Conservation (phyloP, 2,329 filamentous ascomycete genomes). For the Hypoxylon sp. region DNA sequence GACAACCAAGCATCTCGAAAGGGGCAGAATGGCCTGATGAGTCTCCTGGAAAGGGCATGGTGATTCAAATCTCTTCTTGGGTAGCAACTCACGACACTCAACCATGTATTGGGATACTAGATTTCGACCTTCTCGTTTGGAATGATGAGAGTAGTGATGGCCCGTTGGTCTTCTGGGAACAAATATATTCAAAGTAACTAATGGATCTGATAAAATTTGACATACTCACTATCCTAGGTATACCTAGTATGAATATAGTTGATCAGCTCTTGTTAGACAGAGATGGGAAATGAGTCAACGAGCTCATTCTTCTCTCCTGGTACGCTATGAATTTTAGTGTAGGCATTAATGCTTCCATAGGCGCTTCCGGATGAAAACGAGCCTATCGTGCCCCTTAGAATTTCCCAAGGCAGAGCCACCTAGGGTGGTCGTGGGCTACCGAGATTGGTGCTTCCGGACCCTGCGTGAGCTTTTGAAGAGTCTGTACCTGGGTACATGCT, state of each 20-base stretch:
- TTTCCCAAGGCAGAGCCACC: slow-evolving; percentile 9
- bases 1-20: slow-evolving; percentile 36
- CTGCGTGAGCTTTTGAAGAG: too few species aligned
- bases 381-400: slow-evolving; percentile 1
- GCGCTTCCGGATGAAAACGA: not conserved
- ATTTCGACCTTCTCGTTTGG: not conserved
- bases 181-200: not conserved
- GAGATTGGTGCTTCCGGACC: slow-evolving; percentile 17
- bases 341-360: slow-evolving; percentile 11
- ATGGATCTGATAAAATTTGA: not conserved
- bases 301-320: not conserved
- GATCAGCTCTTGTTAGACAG: not conserved
- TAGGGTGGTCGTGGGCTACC: slow-evolving; percentile 5
- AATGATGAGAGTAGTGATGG: slow-evolving; percentile 22
- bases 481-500: slow-evolving; percentile 10
- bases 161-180: not conserved
- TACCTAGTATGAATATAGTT: not conserved
- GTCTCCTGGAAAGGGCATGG: slow-evolving; percentile 26
- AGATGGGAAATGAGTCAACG: not conserved
- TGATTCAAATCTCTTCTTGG: slow-evolving; percentile 19
- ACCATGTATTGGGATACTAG: slow-evolving; percentile 1
- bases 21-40: slow-evolving; percentile 37
- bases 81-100: slow-evolving; percentile 4
- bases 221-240: not conserved
- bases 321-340: not conserved